Base-by-base conservation (phyloP, 345 rosid genomes). In the Eutrema heterophyllum region DNA sequence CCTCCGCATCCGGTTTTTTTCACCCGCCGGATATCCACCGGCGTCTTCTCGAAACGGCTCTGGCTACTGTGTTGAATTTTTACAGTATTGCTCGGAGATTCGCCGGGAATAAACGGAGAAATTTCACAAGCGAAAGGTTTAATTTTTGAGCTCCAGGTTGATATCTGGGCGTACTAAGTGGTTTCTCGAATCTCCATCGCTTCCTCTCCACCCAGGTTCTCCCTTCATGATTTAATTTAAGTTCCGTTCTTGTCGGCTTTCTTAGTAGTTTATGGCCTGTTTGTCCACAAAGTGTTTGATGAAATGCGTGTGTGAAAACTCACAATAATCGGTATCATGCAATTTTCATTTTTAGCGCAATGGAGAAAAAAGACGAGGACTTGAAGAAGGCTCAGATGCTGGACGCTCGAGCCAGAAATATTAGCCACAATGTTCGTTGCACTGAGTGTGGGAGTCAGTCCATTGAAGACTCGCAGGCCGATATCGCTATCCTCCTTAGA, bases 391-490 rank as follows among this genome's bases (percentile, higher is more conserved):
- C 70, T 43, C 97, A 84, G 74, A 67, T 86, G 55, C 78, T 86
- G 55, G 98, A 95, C 4, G 90, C 97, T 73, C 83, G 94, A 52
- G 99, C 97, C 18, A 86, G 96, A 78, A 95, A 86, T 75, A 95
- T 92, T 26, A 95, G 97, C 80, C 99, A 85, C 77, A 95, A 87
- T 36, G 98, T 95, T 38, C 88, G 97, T 2, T 95, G 99, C 83
- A 95, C 97, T 0, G 99, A 95, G 81, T 92, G 99, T 71, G 97
- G 99, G 33, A 92, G 97, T 79, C 97, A 92, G 80, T 92, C 97
- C 43, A 95, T 95, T 74, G 99, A 95, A 85, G 99, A 95, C 77
- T 95, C 99, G 14, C 99, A 95, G 77, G 99, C 97, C 32, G 99
- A 95, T 82, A 59, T 95, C 0, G 99, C 97, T 39, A 83, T 95